Evolutionary conservation across 2,329 filamentous ascomycete genomes (phyloP), one percentile per base, ranked within the genome.

Genomic region (Kalmusia sp.): DNA sequence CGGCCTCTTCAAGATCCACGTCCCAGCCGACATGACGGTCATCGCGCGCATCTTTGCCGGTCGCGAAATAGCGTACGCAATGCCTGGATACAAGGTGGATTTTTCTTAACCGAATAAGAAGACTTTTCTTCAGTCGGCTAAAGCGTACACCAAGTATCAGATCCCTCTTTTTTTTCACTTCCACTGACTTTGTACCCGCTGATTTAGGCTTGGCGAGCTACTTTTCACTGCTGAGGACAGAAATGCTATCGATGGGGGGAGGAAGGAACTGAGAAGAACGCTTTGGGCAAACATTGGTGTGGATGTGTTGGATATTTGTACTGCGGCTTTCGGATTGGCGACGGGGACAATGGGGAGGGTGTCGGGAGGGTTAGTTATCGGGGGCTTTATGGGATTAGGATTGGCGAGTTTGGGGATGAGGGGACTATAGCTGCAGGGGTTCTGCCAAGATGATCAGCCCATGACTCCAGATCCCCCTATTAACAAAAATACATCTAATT

Each of bases 41-140:
- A 24, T 68, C 3, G 51, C 59, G 4, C 66, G 66, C 39, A 54
- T 70, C 27, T 57, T 68, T 15, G 68, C 63, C 33, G 55, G 51
- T 2, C 65, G 67, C 19, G 67, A 69, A n/a, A n/a, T n/a, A n/a
- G n/a, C n/a, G n/a, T n/a, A n/a, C n/a, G n/a, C n/a, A n/a, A n/a
- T n/a, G n/a, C n/a, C n/a, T n/a, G n/a, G n/a, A n/a, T n/a, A n/a
- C n/a, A n/a, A n/a, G n/a, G n/a, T n/a, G n/a, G n/a, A n/a, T n/a
- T n/a, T n/a, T n/a, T n/a, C n/a, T n/a, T n/a, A n/a, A n/a, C n/a
- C n/a, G n/a, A n/a, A n/a, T n/a, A n/a, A n/a, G n/a, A n/a, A n/a
- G n/a, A n/a, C n/a, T n/a, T n/a, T n/a, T n/a, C n/a, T n/a, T n/a
- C n/a, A n/a, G n/a, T n/a, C n/a, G n/a, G n/a, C n/a, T n/a, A n/a